These are phyloP conservation scores for Phytophthora foliorum DNA, from an alignment of 352 stramenopile species.

Conservation along the genomic window DNA sequence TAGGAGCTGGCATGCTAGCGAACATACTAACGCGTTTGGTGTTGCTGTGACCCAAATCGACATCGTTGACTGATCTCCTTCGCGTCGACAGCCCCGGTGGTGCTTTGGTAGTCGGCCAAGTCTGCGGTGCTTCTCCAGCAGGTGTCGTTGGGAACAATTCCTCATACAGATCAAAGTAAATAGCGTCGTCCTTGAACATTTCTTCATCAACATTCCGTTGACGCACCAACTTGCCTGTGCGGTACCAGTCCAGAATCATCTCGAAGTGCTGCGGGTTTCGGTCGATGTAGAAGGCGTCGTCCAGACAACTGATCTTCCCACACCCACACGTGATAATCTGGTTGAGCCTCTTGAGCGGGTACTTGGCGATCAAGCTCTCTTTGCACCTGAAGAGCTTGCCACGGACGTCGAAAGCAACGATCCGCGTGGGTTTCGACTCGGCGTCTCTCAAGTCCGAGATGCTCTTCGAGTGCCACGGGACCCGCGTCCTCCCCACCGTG, in stretches of 20 bases:
- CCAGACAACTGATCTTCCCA: constrained; percentile 48
- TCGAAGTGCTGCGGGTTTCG: constrained; percentile 79
- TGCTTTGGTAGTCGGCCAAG: constrained; percentile 25
- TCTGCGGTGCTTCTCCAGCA: constrained; percentile 19
- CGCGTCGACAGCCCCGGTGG: constrained; percentile 20
- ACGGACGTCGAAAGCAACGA: constrained; percentile 71
- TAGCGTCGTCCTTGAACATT: constrained; percentile 62
- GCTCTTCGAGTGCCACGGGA: constrained; percentile 46
- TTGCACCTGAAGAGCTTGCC: constrained; percentile 77
- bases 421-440: constrained; percentile 13
- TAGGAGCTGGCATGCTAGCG: constrained; percentile 29
- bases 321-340: constrained; percentile 71
- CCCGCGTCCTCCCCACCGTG: constrained; percentile 30
- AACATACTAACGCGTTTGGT: constrained; percentile 47
- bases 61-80: constrained; percentile 43
- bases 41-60: constrained; percentile 19
- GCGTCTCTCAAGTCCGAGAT: constrained; percentile 26
- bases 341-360: constrained; percentile 66
- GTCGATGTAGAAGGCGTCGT: constrained; percentile 75
- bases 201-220: constrained; percentile 56
- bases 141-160: constrained; percentile 54
- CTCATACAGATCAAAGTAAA: constrained; percentile 76
- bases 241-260: constrained; percentile 83
- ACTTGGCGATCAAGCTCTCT: constrained; percentile 67
- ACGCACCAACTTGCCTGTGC: constrained; percentile 55